Percentiles rank a stretch among this genome's conserved stretches.
These are phyloP conservation scores for Moesziomyces sp. DNA, from an alignment of 1,284 basidiomycete species.

Conservation along the genomic window DNA sequence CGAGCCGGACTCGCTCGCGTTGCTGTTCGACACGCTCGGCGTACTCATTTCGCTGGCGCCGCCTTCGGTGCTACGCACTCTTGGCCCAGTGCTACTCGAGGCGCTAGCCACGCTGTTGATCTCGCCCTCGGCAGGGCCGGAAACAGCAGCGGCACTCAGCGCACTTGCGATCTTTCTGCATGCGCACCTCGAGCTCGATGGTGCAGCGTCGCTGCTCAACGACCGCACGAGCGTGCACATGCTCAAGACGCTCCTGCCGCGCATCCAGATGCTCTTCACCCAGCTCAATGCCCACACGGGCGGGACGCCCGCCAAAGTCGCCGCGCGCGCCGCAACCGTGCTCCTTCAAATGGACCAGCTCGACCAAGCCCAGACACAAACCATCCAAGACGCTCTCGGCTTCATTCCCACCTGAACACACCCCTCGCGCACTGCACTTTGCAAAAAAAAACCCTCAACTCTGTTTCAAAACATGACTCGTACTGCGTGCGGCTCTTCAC, in stretches of 20 bases:
- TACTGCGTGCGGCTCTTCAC: not conserved
- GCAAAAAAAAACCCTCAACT: not conserved
- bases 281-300: not conserved
- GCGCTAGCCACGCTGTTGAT: not conserved
- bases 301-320: slow-evolving; percentile 2
- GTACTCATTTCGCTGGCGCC: slow-evolving; percentile 71
- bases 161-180: slow-evolving; percentile 8
- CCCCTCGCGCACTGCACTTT: too few species aligned
- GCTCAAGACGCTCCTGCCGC: slow-evolving; percentile 92
- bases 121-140: not conserved
- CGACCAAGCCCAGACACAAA: not conserved
- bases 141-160: slow-evolving; percentile 2
- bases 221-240: slow-evolving; percentile 88
- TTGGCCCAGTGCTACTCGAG: slow-evolving; percentile 6
- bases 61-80: not conserved
- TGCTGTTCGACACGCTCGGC: slow-evolving; percentile 79
- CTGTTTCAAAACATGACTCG: too few species aligned
- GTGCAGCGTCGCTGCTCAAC: not conserved
- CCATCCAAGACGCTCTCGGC: slow-evolving; percentile 1
- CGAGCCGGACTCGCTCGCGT: slow-evolving; percentile 78
- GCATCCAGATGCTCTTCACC: slow-evolving; percentile 79
- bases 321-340: slow-evolving; percentile 13
- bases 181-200: not conserved
- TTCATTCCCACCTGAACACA: slow-evolving; percentile 2
- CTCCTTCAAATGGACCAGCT: slow-evolving; percentile 21